phyloP scores from a whole-genome alignment of 495 filamentous ascomycete species.

The Penicillium bovifimosum region DNA sequence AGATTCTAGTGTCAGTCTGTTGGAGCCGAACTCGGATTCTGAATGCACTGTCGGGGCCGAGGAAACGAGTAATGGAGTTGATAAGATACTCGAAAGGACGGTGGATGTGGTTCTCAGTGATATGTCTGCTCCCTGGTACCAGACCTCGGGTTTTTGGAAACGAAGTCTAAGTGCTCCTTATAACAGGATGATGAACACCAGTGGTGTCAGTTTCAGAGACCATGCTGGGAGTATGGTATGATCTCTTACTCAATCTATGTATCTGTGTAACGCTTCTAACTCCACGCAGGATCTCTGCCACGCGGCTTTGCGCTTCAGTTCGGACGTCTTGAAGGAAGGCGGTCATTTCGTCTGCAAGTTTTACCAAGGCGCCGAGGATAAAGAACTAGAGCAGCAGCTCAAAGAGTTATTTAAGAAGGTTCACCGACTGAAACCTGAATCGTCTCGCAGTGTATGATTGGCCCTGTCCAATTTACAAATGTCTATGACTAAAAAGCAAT shows the following conservation, averaged over 20 bases:
- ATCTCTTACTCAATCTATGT: slow-evolving; percentile 8
- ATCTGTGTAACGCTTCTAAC: slow-evolving; percentile 56
- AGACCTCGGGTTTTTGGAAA: slow-evolving; percentile 70
- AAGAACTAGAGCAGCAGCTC: slow-evolving; percentile 63
- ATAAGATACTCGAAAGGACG: slow-evolving; percentile 38
- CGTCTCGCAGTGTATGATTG: slow-evolving; percentile 70
- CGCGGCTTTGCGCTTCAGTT: slow-evolving; percentile 75
- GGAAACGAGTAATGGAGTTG: neutral
- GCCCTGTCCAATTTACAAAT: neutral
- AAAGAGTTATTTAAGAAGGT: slow-evolving; percentile 73
- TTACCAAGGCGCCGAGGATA: slow-evolving; percentile 86
- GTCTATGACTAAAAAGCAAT: slow-evolving; percentile 8
- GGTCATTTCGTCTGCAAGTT: slow-evolving; percentile 97
- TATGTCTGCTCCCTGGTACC: slow-evolving; percentile 95
- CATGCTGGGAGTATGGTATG: slow-evolving; percentile 94
- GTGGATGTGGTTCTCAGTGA: slow-evolving; percentile 96
- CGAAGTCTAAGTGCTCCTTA: slow-evolving; percentile 88
- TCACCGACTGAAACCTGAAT: slow-evolving; percentile 79
- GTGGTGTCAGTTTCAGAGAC: slow-evolving; percentile 77
- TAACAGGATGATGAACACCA: slow-evolving; percentile 98
- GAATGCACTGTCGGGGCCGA: slow-evolving; percentile 2
- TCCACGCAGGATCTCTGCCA: slow-evolving; percentile 71
- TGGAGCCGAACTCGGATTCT: slow-evolving; percentile 5
- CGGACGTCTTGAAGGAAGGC: slow-evolving; percentile 72
- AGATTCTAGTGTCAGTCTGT: slow-evolving; percentile 8